Conservation (phyloP, 2,329 filamentous ascomycete species). For the Daldinia eschscholtzii region DNA sequence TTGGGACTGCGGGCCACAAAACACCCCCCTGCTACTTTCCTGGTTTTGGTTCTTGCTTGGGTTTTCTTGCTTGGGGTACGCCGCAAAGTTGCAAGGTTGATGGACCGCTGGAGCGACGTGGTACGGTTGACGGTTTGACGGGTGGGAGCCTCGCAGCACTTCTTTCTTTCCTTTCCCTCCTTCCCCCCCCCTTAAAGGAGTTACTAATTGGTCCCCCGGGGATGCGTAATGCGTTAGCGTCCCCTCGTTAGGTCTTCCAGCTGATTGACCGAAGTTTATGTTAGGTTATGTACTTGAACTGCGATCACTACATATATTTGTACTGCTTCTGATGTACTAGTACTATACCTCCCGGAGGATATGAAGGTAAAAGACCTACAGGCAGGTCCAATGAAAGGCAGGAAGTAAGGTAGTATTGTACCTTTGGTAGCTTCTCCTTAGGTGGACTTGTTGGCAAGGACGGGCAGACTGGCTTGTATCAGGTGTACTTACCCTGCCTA, state of each 20-base stretch:
- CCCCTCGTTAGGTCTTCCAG: slow-evolving; percentile 17
- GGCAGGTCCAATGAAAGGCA: background rate
- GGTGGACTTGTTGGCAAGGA: background rate
- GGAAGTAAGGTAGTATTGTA: background rate
- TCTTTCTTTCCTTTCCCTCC: slow-evolving; percentile 1
- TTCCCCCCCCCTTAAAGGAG: slow-evolving; percentile 10
- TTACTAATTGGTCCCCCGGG: slow-evolving; percentile 25
- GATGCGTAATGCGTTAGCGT: slow-evolving; percentile 30
- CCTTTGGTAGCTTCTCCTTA: slow-evolving; percentile 2
- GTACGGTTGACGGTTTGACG: slow-evolving; percentile 19
- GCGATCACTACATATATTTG: background rate
- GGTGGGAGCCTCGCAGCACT: slow-evolving; percentile 27
- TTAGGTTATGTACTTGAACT: too few relatives aligned
- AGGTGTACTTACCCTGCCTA: slow-evolving; percentile 13
- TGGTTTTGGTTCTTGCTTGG: slow-evolving; percentile 2
- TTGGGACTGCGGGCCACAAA: background rate
- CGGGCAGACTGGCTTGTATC: slow-evolving; percentile 2
- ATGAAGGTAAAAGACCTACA: too few relatives aligned
- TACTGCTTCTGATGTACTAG: background rate
- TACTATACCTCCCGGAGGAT: too few relatives aligned
- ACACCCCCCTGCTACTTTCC: background rate
- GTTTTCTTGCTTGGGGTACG: slow-evolving; percentile 15
- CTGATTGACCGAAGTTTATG: slow-evolving; percentile 13
- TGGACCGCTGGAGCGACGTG: slow-evolving; percentile 15
- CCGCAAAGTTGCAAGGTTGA: slow-evolving; percentile 8